phyloP scores from a whole-genome alignment of 1,139 yeast species.

The Kazachstania sp. region DNA sequence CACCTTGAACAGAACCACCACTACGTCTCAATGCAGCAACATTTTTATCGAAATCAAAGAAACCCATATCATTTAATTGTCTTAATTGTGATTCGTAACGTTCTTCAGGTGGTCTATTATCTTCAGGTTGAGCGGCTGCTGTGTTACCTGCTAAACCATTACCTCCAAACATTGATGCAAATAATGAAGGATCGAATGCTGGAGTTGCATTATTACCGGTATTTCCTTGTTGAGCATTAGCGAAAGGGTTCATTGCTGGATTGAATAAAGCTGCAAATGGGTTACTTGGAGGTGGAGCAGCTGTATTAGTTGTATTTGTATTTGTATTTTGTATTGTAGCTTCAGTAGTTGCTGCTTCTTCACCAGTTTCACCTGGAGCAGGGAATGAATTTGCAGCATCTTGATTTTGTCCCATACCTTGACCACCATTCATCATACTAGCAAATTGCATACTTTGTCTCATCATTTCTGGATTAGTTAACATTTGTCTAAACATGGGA shows the following conservation, averaged over 20 bases:
- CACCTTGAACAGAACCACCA: constrained; percentile 97
- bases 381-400: constrained; percentile 28
- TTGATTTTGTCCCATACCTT: constrained; percentile 21
- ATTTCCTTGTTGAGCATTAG: neutral
- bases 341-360: neutral
- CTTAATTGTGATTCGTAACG: constrained; percentile 82
- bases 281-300: constrained; percentile 34
- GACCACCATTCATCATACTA: constrained; percentile 37
- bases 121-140: constrained; percentile 37
- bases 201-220: constrained; percentile 4
- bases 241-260: neutral
- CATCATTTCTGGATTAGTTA: constrained; percentile 78
- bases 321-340: constrained; percentile 8
- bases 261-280: constrained; percentile 32
- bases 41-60: constrained; percentile 85
- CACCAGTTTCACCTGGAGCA: constrained; percentile 30
- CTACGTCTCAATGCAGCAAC: constrained; percentile 87
- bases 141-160: neutral
- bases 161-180: constrained; percentile 30
- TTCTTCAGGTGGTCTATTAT: constrained; percentile 92
- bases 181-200: constrained; percentile 34
- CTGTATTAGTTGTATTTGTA: constrained; percentile 11
- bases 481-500: constrained; percentile 76
- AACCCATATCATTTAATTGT: constrained; percentile 94
- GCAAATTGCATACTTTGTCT: constrained; percentile 75